Evolutionary conservation across 73 alveolate genomes (phyloP).

Genomic region (Blepharisma stoltei): DNA sequence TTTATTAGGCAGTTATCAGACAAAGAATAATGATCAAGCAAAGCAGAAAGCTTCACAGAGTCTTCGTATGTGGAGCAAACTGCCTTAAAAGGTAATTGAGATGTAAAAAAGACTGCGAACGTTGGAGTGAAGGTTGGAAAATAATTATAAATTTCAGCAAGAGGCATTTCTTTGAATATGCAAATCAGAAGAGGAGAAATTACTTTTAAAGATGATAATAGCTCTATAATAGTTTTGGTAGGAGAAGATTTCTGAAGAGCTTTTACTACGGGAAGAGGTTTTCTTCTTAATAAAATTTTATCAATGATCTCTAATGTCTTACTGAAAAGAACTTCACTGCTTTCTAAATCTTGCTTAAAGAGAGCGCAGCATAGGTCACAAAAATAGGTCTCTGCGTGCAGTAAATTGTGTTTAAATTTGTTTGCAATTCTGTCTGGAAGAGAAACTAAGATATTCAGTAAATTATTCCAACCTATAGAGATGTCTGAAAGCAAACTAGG

Average conservation of each 20-base stretch:
- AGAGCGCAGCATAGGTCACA: neutral
- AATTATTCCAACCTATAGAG: neutral
- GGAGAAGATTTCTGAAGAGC: neutral
- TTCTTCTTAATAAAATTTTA: neutral
- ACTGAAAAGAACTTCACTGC: neutral
- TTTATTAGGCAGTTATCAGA: neutral
- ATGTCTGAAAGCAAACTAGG: too few species aligned
- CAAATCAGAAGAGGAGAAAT: neutral
- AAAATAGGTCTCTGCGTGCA: neutral
- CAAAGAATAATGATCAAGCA: neutral
- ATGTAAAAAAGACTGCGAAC: neutral
- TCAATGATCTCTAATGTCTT: neutral
- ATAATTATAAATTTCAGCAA: neutral
- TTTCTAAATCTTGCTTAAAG: neutral
- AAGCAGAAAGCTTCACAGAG: neutral
- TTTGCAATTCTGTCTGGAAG: conserved; percentile 1
- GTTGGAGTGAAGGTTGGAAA: neutral
- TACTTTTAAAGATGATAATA: neutral
- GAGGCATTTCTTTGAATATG: neutral
- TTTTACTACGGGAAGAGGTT: neutral
- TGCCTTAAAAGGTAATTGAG: conserved; percentile 6
- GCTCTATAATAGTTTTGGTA: neutral
- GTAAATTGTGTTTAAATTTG: neutral
- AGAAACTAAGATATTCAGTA: neutral
- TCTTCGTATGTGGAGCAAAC: neutral